Evolutionary conservation across 1,284 basidiomycete genomes (phyloP), one percentile per base, ranked within the genome.

Genomic region (Leccinum solheimii): DNA sequence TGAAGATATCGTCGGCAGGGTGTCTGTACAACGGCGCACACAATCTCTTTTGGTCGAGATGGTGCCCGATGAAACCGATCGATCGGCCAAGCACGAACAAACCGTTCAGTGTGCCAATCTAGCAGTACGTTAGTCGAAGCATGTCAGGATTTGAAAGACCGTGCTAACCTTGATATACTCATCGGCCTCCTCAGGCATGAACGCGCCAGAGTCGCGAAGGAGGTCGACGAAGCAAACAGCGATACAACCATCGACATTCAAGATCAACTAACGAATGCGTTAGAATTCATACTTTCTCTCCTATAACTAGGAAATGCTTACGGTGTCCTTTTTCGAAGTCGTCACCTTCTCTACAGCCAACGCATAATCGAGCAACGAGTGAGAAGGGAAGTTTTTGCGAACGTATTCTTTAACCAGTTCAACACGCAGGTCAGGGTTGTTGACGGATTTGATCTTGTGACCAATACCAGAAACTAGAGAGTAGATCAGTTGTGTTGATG

Each of bases 371-470:
- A 99, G 88, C 64, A 95, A 82, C 67, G 86, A 87, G 82, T 95
- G 87, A 75, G 88, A 90, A 7, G 96, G 96, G 92, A 99, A 99
- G 85, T 97, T 83, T 82, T 97, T 95, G 79, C 77, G 82, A 64
- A 97, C 96, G 73, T 93, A 99, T 80, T 97, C 95, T 85, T 98
- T 98, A 65, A 99, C 96, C 62, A 99, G 91, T 80, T 96, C 91
- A 69, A 99, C 97, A 77, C 97, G 95, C 57, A 95, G 82, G 83
- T 97, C 94, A 62, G 95, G 95, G 87, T 97, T 97, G 81, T 94
- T 96, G 73, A 95, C 93, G 69, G 92, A 94, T 90, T 99, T 99
- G 85, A 99, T 98, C 87, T 98, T 98, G 89, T 99, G 97, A 61
- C 97, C 97, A 71, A 99, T 99, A 84, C 97, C 97, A 67, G 92